Conservation (phyloP, 2,329 filamentous ascomycete genomes). For the Verticillium longisporum region DNA sequence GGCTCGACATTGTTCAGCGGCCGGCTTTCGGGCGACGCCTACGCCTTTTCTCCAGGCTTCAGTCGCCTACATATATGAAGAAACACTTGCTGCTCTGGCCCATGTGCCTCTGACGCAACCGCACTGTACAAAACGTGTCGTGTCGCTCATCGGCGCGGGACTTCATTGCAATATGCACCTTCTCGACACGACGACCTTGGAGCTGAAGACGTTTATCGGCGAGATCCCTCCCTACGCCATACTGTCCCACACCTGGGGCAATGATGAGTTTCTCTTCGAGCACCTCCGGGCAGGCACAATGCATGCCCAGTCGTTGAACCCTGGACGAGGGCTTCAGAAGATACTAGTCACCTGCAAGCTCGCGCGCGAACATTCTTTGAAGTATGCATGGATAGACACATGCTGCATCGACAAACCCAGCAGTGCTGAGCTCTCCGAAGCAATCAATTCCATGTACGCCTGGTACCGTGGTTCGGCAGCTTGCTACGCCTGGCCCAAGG, state of each 20-base stretch:
- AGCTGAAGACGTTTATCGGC: constrained; percentile 8
- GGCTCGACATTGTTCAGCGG: too few species aligned
- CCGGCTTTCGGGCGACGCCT: too few species aligned
- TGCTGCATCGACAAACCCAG: constrained; percentile 19
- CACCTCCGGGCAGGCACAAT: constrained; percentile 8
- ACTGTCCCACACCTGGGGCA: constrained; percentile 19
- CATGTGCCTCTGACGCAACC: too few species aligned
- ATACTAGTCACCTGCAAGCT: constrained; percentile 3
- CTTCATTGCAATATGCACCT: constrained; percentile 8
- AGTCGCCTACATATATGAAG: too few species aligned
- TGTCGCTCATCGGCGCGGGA: too few species aligned
- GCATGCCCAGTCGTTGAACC: background rate
- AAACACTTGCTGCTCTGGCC: too few species aligned
- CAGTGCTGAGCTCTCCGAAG: constrained; percentile 15
- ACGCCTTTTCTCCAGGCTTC: too few species aligned
- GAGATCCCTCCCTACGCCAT: constrained; percentile 17
- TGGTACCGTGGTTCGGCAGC: constrained; percentile 14
- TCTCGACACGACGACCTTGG: constrained; percentile 8
- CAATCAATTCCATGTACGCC: constrained; percentile 13
- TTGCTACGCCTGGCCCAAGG: constrained; percentile 16
- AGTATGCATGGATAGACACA: constrained; percentile 17
- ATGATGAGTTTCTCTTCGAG: constrained; percentile 15
- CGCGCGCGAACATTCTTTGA: constrained; percentile 1
- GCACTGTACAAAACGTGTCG: too few species aligned
- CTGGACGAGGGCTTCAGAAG: constrained; percentile 7